These are phyloP conservation scores for Chalciporus sp. DNA, from an alignment of 1,284 basidiomycete genomes.

Conservation along the genomic window DNA sequence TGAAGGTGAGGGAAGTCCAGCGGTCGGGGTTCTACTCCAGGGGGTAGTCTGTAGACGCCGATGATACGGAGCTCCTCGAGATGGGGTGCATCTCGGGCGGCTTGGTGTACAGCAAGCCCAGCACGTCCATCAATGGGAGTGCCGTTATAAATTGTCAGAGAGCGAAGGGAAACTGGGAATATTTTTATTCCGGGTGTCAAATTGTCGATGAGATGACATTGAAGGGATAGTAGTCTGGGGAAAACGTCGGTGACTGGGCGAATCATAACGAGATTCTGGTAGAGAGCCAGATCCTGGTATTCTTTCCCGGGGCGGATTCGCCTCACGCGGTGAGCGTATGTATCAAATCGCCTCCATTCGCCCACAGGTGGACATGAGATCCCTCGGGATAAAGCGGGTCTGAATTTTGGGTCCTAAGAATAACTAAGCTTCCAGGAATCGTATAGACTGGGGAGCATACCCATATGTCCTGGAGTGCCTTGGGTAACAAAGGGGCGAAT, in stretches of 20 bases:
- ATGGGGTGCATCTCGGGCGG: conserved; percentile 10
- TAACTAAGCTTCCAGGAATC: not conserved
- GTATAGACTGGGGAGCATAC: not conserved
- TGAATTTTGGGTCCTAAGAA: conserved; percentile 7
- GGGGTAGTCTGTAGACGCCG: conserved; percentile 6
- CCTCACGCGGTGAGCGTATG: conserved; percentile 18
- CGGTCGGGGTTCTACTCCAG: not conserved
- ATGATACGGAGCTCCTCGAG: conserved; percentile 12
- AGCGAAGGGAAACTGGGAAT: conserved; percentile 17
- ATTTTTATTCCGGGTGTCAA: conserved; percentile 10
- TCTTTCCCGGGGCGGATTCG: conserved; percentile 1
- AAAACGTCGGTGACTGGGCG: conserved; percentile 10
- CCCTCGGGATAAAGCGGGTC: no score
- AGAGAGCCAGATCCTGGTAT: conserved; percentile 12
- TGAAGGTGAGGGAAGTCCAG: conserved; percentile 12
- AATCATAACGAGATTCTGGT: conserved; percentile 16
- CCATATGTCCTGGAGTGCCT: conserved; percentile 7
- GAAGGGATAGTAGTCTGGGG: conserved; percentile 14
- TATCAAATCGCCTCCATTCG: conserved; percentile 19
- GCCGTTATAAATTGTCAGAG: conserved; percentile 6
- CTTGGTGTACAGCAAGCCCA: conserved; percentile 19
- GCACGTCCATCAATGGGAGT: conserved; percentile 8
- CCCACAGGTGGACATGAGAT: conserved; percentile 4
- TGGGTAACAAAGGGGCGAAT: conserved; percentile 17
- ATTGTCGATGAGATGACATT: conserved; percentile 11